These are phyloP conservation scores for Aspergillus leporis DNA, from an alignment of 495 filamentous ascomycete species.

Conservation along the genomic window DNA sequence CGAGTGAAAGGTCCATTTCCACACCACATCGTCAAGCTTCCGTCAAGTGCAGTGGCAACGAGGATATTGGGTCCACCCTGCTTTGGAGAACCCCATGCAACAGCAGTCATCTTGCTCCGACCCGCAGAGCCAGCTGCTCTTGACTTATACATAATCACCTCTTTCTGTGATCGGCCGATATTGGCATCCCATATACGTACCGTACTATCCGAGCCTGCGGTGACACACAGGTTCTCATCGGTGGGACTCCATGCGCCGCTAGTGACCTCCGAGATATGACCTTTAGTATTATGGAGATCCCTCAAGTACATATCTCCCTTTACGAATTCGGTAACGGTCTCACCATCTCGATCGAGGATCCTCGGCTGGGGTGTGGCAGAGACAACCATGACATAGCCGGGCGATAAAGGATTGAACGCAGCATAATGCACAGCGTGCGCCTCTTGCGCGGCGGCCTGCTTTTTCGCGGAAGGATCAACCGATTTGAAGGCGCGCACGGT, in stretches of 20 bases:
- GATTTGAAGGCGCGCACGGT: slow-evolving; percentile 91
- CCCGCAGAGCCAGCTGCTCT: slow-evolving; percentile 81
- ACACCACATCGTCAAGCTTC: slow-evolving; percentile 87
- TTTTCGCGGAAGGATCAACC: slow-evolving; percentile 80
- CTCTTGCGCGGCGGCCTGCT: slow-evolving; percentile 70
- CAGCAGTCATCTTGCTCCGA: slow-evolving; percentile 88
- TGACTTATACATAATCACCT: slow-evolving; percentile 94
- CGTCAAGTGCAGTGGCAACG: slow-evolving; percentile 84
- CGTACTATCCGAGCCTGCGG: slow-evolving; percentile 90
- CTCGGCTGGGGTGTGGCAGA: slow-evolving; percentile 86
- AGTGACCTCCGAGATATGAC: slow-evolving; percentile 87
- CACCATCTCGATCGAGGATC: slow-evolving; percentile 86
- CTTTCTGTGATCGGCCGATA: slow-evolving; percentile 79
- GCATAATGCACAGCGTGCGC: slow-evolving; percentile 84
- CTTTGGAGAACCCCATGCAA: slow-evolving; percentile 78
- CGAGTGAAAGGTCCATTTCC: slow-evolving; percentile 86
- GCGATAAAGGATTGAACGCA: slow-evolving; percentile 81
- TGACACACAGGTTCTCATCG: slow-evolving; percentile 78
- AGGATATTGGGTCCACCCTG: slow-evolving; percentile 80
- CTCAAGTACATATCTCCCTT: slow-evolving; percentile 98
- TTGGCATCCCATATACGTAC: slow-evolving; percentile 96
- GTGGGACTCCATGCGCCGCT: slow-evolving; percentile 87
- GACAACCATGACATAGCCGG: slow-evolving; percentile 79
- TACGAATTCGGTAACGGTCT: slow-evolving; percentile 77
- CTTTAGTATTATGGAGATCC: slow-evolving; percentile 96